These are phyloP conservation scores for Arabidopsis hybrid DNA, from an alignment of 441 rosid species.

Conservation along the genomic window DNA sequence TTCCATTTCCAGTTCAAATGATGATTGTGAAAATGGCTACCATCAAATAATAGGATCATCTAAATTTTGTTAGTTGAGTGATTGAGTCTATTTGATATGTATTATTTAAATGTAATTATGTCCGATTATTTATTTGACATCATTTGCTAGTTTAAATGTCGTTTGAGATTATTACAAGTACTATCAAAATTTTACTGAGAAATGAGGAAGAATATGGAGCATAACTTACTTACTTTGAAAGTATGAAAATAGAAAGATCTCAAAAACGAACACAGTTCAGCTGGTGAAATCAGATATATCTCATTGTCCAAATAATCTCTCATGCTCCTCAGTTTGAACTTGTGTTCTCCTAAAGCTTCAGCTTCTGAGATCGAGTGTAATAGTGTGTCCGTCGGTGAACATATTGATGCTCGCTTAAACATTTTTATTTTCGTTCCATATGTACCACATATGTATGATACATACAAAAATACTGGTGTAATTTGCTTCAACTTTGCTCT, in stretches of 20 bases:
- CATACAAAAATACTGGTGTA: background rate
- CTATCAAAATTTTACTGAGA: background rate
- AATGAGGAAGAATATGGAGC: background rate
- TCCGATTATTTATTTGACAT: background rate
- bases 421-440: background rate
- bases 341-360: background rate
- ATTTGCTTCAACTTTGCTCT: background rate
- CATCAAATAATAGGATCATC: constrained; percentile 2
- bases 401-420: background rate
- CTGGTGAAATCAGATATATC: too few relatives aligned
- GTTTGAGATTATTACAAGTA: background rate
- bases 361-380: background rate
- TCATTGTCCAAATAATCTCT: too few relatives aligned
- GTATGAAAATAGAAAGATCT: constrained; percentile 5
- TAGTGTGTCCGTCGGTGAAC: background rate
- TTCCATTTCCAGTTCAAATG: constrained; percentile 8
- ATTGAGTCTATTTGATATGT: background rate
- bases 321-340: background rate
- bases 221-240: background rate
- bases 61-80: background rate
- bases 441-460: background rate
- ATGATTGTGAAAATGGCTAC: constrained; percentile 10
- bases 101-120: background rate
- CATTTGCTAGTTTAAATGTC: background rate
- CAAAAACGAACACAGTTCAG: background rate